These are phyloP conservation scores for Jimgerdemannia lactiflua DNA, from an alignment of 192 early-diverging fungal genomes.

Conservation along the genomic window DNA sequence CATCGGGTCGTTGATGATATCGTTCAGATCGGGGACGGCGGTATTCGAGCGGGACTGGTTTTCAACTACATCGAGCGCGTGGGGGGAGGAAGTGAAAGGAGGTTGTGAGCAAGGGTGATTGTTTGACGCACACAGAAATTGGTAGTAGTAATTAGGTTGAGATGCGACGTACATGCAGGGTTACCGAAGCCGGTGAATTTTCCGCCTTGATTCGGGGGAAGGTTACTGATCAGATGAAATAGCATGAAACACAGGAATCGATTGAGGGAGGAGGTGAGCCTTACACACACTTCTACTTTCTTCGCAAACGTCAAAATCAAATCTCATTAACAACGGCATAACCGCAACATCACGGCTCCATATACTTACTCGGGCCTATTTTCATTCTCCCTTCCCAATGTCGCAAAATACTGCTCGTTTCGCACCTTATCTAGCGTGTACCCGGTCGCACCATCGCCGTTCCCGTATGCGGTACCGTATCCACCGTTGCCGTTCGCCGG, in stretches of 20 bases:
- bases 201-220: conserved; percentile 77
- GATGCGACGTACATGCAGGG: conserved; percentile 26
- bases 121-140: neutral
- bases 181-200: conserved; percentile 76
- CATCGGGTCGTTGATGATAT: conserved; percentile 65
- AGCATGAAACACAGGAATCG: neutral
- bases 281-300: neutral
- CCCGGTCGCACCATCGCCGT: conserved; percentile 1
- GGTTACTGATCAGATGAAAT: conserved; percentile 1
- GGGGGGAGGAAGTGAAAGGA: conserved; percentile 22
- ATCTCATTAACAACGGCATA: neutral
- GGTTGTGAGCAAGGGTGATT: conserved; percentile 9
- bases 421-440: conserved; percentile 45
- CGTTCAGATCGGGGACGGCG: conserved; percentile 43
- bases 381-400: conserved; percentile 57
- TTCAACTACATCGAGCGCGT: conserved; percentile 12
- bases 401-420: conserved; percentile 81
- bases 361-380: conserved; percentile 43
- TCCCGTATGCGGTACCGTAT: conserved; percentile 19
- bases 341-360: neutral
- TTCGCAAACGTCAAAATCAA: neutral
- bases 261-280: neutral
- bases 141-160: neutral
- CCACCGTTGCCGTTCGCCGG: conserved; percentile 23
- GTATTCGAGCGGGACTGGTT: conserved; percentile 10